Base-by-base conservation (phyloP, 345 rosid species). In the Hibiscus tridactylites region DNA sequence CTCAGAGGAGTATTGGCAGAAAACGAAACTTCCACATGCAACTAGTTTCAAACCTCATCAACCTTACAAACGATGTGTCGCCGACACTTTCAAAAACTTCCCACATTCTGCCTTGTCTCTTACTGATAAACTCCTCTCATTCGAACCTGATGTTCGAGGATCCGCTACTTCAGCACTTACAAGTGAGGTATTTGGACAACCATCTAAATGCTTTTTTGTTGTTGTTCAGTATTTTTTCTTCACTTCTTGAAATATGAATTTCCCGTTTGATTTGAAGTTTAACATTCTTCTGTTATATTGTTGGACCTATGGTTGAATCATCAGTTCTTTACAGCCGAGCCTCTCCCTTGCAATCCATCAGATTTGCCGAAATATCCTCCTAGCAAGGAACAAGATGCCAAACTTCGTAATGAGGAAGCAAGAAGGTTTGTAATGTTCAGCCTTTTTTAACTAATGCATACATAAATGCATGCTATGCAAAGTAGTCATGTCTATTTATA, bases 381-480 rank as follows among this genome's bases (percentile, higher is more conserved):
- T 39, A 90, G 92, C 83, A 91, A 91, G 80, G 96, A 91, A 78
- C 82, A 88, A 6, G 96, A 90, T 72, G 87, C 85, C 76, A 91
- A 85, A 71, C 75, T 79, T 61, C 88, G 87, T 3, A 64, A 82
- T 6, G 86, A 78, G 74, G 90, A 85, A 85, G 85, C 83, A 64
- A 88, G 82, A 86, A 86, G 81, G 97, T 91, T 81, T 35, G 77
- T 26, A 3, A 28, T 71, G 26, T 54, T 17, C 21, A 17, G 26
- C 59, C 59, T 54, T 68, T 58, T 67, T 17, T 3, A 54, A 54
- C 10, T 15, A 19, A 39, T 64, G 29, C 31, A 19, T 42, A 44
- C 50, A 64, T 28, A 64, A 42, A 42, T 13, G 2, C n/a, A 42
- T 17, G 49, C 67, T 50, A 11, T 47, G 17, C 54, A n/a, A 37